Percentiles rank a stretch among this genome's conserved stretches.
These are phyloP conservation scores for Rhodotorula diobovata DNA, from an alignment of 768 basidiomycete species.

Conservation along the genomic window DNA sequence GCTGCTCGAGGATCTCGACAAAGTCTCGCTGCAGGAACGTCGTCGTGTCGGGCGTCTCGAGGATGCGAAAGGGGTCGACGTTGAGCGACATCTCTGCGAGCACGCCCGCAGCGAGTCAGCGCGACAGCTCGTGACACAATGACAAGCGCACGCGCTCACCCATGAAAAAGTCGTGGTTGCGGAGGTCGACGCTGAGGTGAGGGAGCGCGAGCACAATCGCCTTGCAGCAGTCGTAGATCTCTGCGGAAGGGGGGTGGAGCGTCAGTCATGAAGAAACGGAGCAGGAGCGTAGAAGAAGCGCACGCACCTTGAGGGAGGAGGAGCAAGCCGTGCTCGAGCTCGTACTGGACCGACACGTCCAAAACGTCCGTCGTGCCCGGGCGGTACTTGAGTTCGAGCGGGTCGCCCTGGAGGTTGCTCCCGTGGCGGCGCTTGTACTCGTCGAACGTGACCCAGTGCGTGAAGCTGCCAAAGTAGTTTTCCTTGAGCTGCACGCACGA, in stretches of 20 bases:
- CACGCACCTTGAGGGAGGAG: constrained; percentile 15
- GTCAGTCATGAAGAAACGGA: no score
- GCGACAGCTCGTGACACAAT: no score
- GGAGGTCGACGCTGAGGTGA: constrained; percentile 67
- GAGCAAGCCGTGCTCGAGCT: constrained; percentile 40
- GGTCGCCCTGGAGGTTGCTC: constrained; percentile 68
- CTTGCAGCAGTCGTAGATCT: constrained; percentile 47
- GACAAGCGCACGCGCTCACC: no score
- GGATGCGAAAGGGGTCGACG: constrained; percentile 58
- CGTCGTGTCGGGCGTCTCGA: constrained; percentile 51
- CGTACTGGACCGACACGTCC: constrained; percentile 59
- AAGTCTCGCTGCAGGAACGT: constrained; percentile 32
- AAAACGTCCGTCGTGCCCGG: constrained; percentile 82
- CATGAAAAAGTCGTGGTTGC: constrained; percentile 83
- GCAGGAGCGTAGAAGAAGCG: not conserved
- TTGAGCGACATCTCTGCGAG: constrained; percentile 70
- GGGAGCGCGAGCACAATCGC: constrained; percentile 59
- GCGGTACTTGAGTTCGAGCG: constrained; percentile 71
- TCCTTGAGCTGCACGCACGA: constrained; percentile 53
- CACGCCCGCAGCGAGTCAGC: constrained; percentile 38
- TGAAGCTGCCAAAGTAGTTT: constrained; percentile 92
- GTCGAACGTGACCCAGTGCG: constrained; percentile 78
- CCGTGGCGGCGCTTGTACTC: constrained; percentile 74
- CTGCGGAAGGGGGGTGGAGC: constrained; percentile 50
- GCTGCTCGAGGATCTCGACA: not conserved